These are phyloP conservation scores for Hygrophoropsis aurantiaca DNA, from an alignment of 768 basidiomycete genomes.

Conservation along the genomic window DNA sequence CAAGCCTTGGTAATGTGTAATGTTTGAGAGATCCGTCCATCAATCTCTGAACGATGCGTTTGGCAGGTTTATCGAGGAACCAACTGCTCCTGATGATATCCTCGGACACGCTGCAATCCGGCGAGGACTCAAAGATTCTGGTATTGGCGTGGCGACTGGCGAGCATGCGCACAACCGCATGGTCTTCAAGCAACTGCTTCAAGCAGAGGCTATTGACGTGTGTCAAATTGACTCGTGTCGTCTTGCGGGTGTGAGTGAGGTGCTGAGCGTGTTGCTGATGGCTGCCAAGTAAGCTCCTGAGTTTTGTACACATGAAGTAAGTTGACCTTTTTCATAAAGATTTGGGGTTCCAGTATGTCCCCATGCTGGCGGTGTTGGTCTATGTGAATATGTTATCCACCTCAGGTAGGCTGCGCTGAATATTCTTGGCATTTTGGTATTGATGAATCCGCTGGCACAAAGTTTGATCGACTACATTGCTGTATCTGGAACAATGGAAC, in stretches of 20 bases:
- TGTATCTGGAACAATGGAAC: slow-evolving; percentile 88
- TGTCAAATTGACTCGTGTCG: slow-evolving; percentile 95
- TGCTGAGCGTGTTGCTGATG: slow-evolving; percentile 86
- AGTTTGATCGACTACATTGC: slow-evolving; percentile 93
- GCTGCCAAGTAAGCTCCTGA: slow-evolving; percentile 74
- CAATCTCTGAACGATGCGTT: too few species aligned
- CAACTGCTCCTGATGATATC: slow-evolving; percentile 89
- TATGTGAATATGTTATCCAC: slow-evolving; percentile 92
- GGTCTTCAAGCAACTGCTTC: slow-evolving; percentile 91
- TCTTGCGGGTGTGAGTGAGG: slow-evolving; percentile 90
- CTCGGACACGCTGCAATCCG: slow-evolving; percentile 82
- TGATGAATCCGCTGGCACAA: slow-evolving; percentile 4
- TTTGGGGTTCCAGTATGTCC: slow-evolving; percentile 88
- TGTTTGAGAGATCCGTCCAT: too few species aligned
- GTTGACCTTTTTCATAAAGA: slow-evolving; percentile 38
- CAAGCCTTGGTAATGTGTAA: slow-evolving; percentile 77
- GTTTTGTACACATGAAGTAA: too few species aligned
- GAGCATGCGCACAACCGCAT: slow-evolving; percentile 95
- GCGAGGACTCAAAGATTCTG: slow-evolving; percentile 71
- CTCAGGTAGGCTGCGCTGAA: too few species aligned
- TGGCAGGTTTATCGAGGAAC: slow-evolving; percentile 88
- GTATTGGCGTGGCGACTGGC: slow-evolving; percentile 90
- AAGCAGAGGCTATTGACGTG: slow-evolving; percentile 91
- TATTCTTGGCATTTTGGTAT: too few species aligned
- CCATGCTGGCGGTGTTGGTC: slow-evolving; percentile 91